phyloP scores from a whole-genome alignment of 495 filamentous ascomycete species.

The Rusavskia elegans region DNA sequence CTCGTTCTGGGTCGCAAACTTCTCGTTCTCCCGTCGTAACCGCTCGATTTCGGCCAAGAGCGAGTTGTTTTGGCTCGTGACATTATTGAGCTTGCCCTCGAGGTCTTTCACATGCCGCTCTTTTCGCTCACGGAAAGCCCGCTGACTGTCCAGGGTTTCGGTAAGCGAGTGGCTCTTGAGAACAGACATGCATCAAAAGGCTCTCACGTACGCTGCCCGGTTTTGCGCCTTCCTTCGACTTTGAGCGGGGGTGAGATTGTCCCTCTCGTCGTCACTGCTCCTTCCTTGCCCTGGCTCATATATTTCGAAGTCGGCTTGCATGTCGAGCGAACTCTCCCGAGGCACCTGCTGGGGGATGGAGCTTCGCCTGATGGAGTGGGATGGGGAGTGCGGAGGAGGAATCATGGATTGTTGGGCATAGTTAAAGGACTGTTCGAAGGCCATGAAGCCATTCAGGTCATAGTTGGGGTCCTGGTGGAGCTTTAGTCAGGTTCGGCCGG shows the following conservation, averaged over 20 bases:
- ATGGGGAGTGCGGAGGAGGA: conserved; percentile 28
- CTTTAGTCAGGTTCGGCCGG: not conserved
- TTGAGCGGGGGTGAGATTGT: conserved; percentile 61
- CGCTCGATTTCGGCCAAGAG: conserved; percentile 66
- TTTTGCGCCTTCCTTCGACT: conserved; percentile 89
- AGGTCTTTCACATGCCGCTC: conserved; percentile 87
- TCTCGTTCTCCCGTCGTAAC: conserved; percentile 64
- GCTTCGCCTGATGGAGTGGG: conserved; percentile 26
- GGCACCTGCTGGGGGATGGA: conserved; percentile 20
- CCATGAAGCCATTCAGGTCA: conserved; percentile 17
- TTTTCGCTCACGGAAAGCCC: conserved; percentile 93
- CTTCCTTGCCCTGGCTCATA: conserved; percentile 11
- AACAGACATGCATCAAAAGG: not conserved
- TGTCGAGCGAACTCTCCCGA: conserved; percentile 10
- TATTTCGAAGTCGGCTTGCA: not conserved
- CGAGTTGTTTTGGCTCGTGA: conserved; percentile 41
- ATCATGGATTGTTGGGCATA: conserved; percentile 19
- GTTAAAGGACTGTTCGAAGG: conserved; percentile 23
- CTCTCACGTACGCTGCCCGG: conserved; percentile 67
- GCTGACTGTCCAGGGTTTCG: conserved; percentile 44
- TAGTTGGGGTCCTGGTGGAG: conserved; percentile 7
- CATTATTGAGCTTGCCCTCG: conserved; percentile 63
- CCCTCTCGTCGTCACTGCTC: conserved; percentile 49
- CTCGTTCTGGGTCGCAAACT: conserved; percentile 77
- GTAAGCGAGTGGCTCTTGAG: not conserved